Evolutionary conservation across 768 basidiomycete genomes (phyloP), one percentile per base, ranked within the genome.

Genomic region (Hygrophorus pudorinus): DNA sequence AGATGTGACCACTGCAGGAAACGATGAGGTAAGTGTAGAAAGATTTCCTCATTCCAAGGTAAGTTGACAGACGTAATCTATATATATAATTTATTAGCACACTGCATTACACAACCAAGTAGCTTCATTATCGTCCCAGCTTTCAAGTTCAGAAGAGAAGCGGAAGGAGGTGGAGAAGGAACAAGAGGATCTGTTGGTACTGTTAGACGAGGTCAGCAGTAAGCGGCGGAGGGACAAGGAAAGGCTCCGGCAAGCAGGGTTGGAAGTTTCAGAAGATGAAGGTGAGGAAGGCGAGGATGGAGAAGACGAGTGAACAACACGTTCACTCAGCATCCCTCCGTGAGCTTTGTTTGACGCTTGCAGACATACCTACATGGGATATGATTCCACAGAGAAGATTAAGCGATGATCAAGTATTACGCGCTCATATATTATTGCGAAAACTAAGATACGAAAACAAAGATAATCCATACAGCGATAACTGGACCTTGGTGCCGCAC

Each of bases 211-310:
- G 64, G 68, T 96, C 49, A 86, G 79, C 36, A 75, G 67, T 51
- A 99, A 99, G 65, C 72, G 93, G 42, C 76, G 75, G 65, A 70
- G 68, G 52, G 96, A 98, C 57, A 98, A 98, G 67, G 72, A 61
- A 38, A 69, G 73, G 51, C 75, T 99, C 68, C 69, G 72, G 55
- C 76, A 74, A 45, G 76, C 75, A 8, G 86, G 86, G 0, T 46
- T 89, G 59, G 92, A 92, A 28, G 93, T 97, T 1, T 92, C 88
- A 0, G 94, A 97, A 54, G 93, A 92, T 46, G 96, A 92, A 46
- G 88, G 64, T 0, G 90, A 85, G 3, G 86, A 78, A 0, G 83
- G 74, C 0, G 82, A 77, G 0, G 76, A 73, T 0, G 73, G 72
- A 1, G 75, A 66, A 0, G 74, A 65, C 17, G 58, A 59, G 24